Evolutionary conservation across 2,329 filamentous ascomycete species (phyloP), one percentile per base, ranked within the genome.

Genomic region (Nannizzia gypsea): DNA sequence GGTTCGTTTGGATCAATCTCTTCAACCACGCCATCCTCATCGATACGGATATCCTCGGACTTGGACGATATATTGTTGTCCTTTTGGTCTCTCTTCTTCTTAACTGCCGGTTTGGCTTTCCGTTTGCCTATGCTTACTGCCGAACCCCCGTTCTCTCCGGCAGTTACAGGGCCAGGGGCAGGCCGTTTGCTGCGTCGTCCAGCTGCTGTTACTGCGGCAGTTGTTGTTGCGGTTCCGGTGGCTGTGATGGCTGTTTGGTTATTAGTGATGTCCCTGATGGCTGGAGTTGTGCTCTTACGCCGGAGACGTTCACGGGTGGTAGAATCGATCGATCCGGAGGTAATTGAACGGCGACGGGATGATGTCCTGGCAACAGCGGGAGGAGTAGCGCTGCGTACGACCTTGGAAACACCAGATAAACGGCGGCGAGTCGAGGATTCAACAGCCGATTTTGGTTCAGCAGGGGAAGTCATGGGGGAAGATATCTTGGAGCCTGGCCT

Each of bases 51-150:
- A 57, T 74, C 73, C 59, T 73, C 71, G 62, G 69, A 70, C 58
- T 58, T 66, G 56, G 64, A 66, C 17, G 60, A 17, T 48, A 63
- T 61, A 61, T 63, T 66, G 63, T 68, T 66, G 42, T 64, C 66
- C 57, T 63, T 58, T 5, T 64, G 67, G 60, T 78, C 80, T 50
- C 72, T 72, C 11, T 69, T 64, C 36, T 70, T 68, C 62, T 73
- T 74, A 65, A 76, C 76, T 56, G 68, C 66, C 1, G 80, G 81
- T 57, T 81, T 81, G 34, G 76, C 77, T 62, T 82, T 82, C 40
- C 83, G 78, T 65, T 79, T 80, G 36, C 82, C 82, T 57, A 83
- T 79, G 59, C 80, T 84, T 40, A 85, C 81, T 50, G 83, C 83
- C 46, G 82, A 81, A 56, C 82, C 81, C 24, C 82, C 82, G 62